Conservation (phyloP, 2,329 filamentous ascomycete genomes). For the Alternaria longipes region DNA sequence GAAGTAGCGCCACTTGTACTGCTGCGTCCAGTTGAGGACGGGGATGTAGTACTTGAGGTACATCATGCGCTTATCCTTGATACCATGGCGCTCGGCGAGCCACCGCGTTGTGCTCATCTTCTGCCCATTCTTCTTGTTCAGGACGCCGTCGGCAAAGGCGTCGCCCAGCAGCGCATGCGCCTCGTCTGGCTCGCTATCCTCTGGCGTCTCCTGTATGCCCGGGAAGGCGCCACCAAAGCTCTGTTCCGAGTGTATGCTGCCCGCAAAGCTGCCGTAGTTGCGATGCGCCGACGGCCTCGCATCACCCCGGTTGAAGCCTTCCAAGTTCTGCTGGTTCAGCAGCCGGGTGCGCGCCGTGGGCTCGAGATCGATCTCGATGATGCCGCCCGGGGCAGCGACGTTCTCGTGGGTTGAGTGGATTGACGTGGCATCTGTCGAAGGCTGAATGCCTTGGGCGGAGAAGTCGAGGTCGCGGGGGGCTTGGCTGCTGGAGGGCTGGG, state of each 20-base stretch:
- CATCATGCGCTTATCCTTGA: conserved; percentile 79
- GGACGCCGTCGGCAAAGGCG: conserved; percentile 55
- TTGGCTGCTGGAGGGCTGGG: conserved; percentile 27
- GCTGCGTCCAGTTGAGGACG: conserved; percentile 85
- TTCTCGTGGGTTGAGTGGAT: conserved; percentile 38
- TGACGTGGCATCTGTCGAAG: conserved; percentile 43
- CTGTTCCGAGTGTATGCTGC: conserved; percentile 58
- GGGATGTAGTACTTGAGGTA: conserved; percentile 91
- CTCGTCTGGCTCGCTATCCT: conserved; percentile 43
- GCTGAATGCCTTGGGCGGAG: conserved; percentile 45
- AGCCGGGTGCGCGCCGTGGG: conserved; percentile 52
- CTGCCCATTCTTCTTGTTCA: conserved; percentile 56
- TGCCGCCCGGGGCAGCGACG: conserved; percentile 27
- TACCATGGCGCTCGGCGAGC: conserved; percentile 75
- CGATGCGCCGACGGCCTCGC: conserved; percentile 68
- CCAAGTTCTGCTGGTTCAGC: conserved; percentile 50
- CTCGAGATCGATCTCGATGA: conserved; percentile 40
- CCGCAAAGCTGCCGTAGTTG: conserved; percentile 62
- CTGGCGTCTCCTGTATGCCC: conserved; percentile 40
- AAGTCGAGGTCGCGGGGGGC: conserved; percentile 31
- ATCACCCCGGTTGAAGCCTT: conserved; percentile 74
- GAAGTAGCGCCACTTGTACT: conserved; percentile 84
- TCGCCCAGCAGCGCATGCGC: conserved; percentile 54
- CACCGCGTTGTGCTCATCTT: conserved; percentile 77
- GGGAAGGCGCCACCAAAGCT: conserved; percentile 53